phyloP scores from a whole-genome alignment of 73 alveolate species.

The Urostyla sp. region DNA sequence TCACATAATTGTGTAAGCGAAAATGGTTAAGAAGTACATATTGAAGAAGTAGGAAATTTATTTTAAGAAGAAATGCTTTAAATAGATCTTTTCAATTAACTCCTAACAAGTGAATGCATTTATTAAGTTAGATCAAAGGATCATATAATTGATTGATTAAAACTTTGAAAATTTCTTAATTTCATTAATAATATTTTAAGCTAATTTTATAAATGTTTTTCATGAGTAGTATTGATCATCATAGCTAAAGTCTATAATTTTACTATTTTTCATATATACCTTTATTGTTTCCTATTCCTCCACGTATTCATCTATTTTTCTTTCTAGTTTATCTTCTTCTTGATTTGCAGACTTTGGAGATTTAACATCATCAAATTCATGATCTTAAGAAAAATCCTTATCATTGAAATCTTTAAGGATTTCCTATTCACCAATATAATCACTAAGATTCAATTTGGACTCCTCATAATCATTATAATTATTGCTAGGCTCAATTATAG shows the following conservation, averaged over 20 bases:
- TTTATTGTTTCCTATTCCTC: no score
- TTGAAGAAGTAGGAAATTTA: conserved; percentile 22
- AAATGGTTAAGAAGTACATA: conserved; percentile 13
- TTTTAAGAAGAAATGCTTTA: conserved; percentile 1
- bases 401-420: background rate
- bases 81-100: conserved; percentile 9
- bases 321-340: no score
- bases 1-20: conserved; percentile 11
- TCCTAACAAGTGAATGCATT: background rate
- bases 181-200: background rate
- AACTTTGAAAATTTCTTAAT: background rate
- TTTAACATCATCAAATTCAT: background rate
- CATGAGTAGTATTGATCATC: no score
- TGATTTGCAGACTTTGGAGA: background rate
- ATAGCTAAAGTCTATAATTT: no score
- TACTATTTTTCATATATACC: no score
- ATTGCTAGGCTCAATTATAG: conserved; percentile 18
- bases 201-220: no score
- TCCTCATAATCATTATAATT: background rate
- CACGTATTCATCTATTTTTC: no score
- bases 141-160: background rate
- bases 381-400: background rate
- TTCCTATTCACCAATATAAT: background rate
- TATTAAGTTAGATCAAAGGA: conserved; percentile 8
- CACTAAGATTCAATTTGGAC: conserved; percentile 21